phyloP scores from a whole-genome alignment of 495 filamentous ascomycete genomes.

The Melanomma pulvis-pyrius region DNA sequence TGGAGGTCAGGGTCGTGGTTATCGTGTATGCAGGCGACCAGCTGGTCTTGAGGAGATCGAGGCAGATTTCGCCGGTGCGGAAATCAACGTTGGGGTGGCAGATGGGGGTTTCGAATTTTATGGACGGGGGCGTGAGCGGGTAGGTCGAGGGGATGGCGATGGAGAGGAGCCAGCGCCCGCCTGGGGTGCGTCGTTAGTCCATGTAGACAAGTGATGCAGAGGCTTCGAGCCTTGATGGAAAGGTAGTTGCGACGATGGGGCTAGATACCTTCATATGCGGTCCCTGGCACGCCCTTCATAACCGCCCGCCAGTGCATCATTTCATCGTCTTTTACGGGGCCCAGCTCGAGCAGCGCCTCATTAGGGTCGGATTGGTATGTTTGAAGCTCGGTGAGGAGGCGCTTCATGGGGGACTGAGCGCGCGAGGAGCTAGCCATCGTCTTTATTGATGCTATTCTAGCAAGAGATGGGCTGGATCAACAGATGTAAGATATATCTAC shows the following conservation, averaged over 20 bases:
- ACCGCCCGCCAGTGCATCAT: conserved; percentile 78
- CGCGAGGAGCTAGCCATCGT: conserved; percentile 30
- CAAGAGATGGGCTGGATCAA: neutral
- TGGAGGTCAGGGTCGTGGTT: conserved; percentile 70
- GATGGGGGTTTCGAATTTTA: conserved; percentile 66
- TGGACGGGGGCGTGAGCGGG: conserved; percentile 72
- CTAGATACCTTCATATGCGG: conserved; percentile 69
- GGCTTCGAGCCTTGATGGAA: neutral
- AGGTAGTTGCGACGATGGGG: neutral
- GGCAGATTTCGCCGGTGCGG: conserved; percentile 85
- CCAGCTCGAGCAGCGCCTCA: conserved; percentile 61
- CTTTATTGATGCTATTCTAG: neutral
- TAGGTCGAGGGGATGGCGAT: conserved; percentile 79
- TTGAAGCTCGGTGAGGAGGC: conserved; percentile 68
- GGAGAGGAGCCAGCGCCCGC: conserved; percentile 79
- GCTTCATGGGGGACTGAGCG: conserved; percentile 50
- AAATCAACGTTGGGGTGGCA: conserved; percentile 36
- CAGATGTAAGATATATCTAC: no score
- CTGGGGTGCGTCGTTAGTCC: conserved; percentile 46
- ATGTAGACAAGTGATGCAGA: neutral
- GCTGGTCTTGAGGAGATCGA: conserved; percentile 77
- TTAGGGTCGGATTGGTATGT: conserved; percentile 59
- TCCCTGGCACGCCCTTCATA: conserved; percentile 67
- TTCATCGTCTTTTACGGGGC: conserved; percentile 69
- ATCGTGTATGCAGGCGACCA: conserved; percentile 89